Conservation (phyloP, 108 stramenopile genomes). For the Cyclotella kingstonii region DNA sequence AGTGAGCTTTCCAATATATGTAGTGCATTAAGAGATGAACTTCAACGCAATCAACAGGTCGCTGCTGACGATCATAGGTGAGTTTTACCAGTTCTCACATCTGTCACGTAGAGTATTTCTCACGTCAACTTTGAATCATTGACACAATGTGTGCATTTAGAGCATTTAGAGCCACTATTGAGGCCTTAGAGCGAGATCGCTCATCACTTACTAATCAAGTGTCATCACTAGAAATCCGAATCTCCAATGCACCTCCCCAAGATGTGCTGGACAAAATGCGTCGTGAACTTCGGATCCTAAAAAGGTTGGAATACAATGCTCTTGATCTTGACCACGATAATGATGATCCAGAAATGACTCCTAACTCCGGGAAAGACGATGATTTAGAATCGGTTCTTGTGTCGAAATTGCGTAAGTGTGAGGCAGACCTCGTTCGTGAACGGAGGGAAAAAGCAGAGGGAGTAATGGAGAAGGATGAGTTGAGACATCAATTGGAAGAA, state of each 20-base stretch:
- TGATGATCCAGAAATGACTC: constrained; percentile 68
- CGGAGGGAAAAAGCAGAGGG: constrained; percentile 55
- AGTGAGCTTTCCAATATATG: constrained; percentile 63
- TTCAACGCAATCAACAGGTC: constrained; percentile 58
- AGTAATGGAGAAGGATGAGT: constrained; percentile 36
- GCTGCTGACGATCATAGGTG: constrained; percentile 47
- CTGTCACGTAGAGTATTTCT: no score
- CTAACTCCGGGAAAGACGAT: constrained; percentile 46
- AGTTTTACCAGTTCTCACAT: background rate
- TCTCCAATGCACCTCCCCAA: constrained; percentile 69
- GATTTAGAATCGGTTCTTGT: constrained; percentile 85
- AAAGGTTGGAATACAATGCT: constrained; percentile 84
- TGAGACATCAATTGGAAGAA: constrained; percentile 40
- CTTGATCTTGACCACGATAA: constrained; percentile 70
- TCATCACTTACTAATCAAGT: constrained; percentile 42
- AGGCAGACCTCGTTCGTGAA: constrained; percentile 83
- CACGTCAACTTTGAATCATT: no score
- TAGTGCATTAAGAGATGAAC: constrained; percentile 75
- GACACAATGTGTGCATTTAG: constrained; percentile 1
- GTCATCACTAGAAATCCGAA: constrained; percentile 50
- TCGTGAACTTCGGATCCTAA: constrained; percentile 79
- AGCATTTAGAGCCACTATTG: constrained; percentile 47
- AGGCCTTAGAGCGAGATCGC: constrained; percentile 57
- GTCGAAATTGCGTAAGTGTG: constrained; percentile 70
- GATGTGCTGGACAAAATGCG: constrained; percentile 77